These are phyloP conservation scores for Annona squamosa DNA, from an alignment of 164 flowering plant species.

Conservation along the genomic window DNA sequence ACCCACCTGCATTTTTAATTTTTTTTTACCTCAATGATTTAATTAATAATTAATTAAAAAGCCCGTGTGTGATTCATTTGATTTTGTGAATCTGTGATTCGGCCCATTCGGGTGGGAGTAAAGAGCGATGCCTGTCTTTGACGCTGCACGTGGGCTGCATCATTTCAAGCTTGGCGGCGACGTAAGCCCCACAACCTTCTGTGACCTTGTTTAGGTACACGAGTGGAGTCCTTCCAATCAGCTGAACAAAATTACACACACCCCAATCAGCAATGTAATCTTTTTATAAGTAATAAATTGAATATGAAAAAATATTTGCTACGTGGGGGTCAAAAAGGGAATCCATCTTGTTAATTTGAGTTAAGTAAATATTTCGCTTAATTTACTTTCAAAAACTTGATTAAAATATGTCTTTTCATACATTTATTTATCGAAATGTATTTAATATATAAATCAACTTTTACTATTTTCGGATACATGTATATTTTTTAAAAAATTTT, in stretches of 20 bases:
- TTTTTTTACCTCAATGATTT: too few relatives aligned
- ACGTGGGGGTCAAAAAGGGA: background rate
- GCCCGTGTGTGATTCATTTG: too few relatives aligned
- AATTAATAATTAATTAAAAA: too few relatives aligned
- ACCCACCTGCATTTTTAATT: too few relatives aligned
- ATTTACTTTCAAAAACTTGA: too few relatives aligned
- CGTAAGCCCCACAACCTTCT: conserved; percentile 87
- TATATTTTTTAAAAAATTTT: background rate
- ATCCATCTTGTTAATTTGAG: background rate
- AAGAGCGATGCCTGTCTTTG: conserved; percentile 69
- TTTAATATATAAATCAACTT: too few relatives aligned
- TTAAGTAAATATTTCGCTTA: too few relatives aligned
- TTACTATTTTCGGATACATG: too few relatives aligned
- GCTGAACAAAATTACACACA: conserved; percentile 31
- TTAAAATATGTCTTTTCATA: too few relatives aligned
- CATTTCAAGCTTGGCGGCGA: conserved; percentile 93
- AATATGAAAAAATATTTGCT: background rate
- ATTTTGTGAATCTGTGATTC: too few relatives aligned
- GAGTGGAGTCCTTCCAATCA: conserved; percentile 83
- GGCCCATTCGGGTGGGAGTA: background rate
- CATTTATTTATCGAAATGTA: too few relatives aligned
- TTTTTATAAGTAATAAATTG: background rate
- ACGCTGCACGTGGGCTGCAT: conserved; percentile 87
- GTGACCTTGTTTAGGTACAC: conserved; percentile 86
- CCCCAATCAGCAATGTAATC: conserved; percentile 21